Conservation (phyloP, 768 basidiomycete species). For the Serendipita sp. region DNA sequence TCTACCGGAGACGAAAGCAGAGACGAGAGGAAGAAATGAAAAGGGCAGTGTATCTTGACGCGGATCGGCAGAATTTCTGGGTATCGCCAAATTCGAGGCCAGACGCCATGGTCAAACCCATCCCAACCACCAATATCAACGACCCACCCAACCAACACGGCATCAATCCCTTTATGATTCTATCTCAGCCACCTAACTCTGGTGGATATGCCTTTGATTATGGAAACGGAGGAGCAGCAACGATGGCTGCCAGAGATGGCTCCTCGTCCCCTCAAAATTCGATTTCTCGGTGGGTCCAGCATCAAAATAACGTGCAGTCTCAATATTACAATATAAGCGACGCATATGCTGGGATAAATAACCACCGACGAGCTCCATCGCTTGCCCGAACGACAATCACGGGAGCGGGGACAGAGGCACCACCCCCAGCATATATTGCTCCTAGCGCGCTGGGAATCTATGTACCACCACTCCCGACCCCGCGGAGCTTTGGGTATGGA, state of each 20-base stretch:
- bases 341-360: no score
- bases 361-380: not conserved
- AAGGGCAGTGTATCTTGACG: no score
- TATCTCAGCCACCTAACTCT: not conserved
- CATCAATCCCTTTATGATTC: not conserved
- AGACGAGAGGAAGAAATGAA: no score
- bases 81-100: no score
- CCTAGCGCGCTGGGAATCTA: not conserved
- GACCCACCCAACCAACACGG: not conserved
- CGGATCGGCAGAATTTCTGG: no score
- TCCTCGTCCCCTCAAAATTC: not conserved
- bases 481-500: not conserved
- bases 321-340: not conserved
- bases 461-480: not conserved
- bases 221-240: not conserved
- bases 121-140: no score
- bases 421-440: not conserved
- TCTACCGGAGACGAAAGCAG: not conserved
- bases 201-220: not conserved
- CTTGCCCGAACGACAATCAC: not conserved
- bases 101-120: no score
- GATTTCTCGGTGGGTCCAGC: not conserved
- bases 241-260: not conserved
- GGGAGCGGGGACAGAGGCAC: not conserved
- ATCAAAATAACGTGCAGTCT: not conserved